phyloP scores from a whole-genome alignment of 2,329 filamentous ascomycete genomes.

The Ceratocystis variospora region DNA sequence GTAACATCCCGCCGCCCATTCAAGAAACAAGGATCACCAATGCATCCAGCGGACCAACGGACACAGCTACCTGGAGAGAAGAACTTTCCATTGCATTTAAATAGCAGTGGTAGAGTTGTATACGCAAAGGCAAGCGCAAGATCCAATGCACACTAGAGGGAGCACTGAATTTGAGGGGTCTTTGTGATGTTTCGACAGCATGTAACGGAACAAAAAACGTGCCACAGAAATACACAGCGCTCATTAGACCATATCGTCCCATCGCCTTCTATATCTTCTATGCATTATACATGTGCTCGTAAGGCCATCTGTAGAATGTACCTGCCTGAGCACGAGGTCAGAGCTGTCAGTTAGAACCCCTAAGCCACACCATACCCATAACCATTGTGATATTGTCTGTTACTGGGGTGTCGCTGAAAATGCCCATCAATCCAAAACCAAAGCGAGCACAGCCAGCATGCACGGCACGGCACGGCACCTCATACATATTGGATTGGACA shows the following conservation, averaged over 20 bases:
- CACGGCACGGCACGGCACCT: not conserved
- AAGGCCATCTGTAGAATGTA: not conserved
- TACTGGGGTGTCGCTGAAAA: not conserved
- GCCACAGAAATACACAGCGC: no score
- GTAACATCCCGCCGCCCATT: constrained; percentile 1
- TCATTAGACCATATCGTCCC: no score
- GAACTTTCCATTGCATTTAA: not conserved
- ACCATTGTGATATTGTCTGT: not conserved
- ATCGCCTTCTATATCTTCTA: no score
- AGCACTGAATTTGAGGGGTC: no score
- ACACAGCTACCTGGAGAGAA: not conserved
- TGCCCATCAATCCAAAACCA: not conserved
- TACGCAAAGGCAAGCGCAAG: no score
- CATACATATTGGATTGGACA: not conserved
- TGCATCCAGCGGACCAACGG: not conserved
- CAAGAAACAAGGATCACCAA: constrained; percentile 3
- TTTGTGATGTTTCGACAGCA: no score
- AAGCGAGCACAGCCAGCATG: not conserved
- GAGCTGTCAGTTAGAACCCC: not conserved
- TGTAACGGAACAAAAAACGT: no score
- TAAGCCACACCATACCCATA: not conserved
- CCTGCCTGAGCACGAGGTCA: not conserved
- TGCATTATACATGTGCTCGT: not conserved
- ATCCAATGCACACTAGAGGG: no score
- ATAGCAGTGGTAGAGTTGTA: no score